Evolutionary conservation across 129 eudicot genomes (phyloP), one percentile per base, ranked within the genome.

Genomic region (Smallanthus sonchifolius): DNA sequence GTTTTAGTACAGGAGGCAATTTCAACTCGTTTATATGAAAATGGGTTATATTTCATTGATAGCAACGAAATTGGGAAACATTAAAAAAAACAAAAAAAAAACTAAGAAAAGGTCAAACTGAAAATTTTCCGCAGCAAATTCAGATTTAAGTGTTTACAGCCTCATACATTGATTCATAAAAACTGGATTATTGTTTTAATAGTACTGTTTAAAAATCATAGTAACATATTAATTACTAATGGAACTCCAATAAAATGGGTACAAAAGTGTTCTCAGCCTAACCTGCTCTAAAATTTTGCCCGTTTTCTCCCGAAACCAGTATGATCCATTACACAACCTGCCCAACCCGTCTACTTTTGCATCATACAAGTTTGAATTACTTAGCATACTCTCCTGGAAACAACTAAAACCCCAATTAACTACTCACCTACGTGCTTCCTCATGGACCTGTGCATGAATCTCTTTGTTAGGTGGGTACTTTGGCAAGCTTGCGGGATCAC

Each of bases 381-480:
- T 67, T 15, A 28, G 10, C 49, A 52, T 52, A 16, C 24, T 52
- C 59, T 52, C 10, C 16, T 3, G 30, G 10, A 16, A 51, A 51
- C 20, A 51, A 54, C 36, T 56, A 24, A 36, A 73, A 74, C 54
- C 57, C 49, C 15, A 71, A 70, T 9, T 15, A 48, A 44, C 30
- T 38, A 20, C 79, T 77, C 70, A 91, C 96, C 96, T 83, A 76
- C 77, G 73, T 70, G 75, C 70, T 55, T 87, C 96, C 68, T 87
- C 92, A 0, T 88, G 84, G 57, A 65, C 60, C 72, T 85, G 86
- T 49, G 96, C 87, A 72, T 87, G 90, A 17, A 92, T 85, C 83
- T 89, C 95, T 77, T 87, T 89, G 83, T 80, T 87, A n/a, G 92
- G 95, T 11, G 88, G 90, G 81, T 82, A 92, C 75, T 85, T 89